Evolutionary conservation across 345 rosid species (phyloP).

Genomic region (Conringia planisiliqua): DNA sequence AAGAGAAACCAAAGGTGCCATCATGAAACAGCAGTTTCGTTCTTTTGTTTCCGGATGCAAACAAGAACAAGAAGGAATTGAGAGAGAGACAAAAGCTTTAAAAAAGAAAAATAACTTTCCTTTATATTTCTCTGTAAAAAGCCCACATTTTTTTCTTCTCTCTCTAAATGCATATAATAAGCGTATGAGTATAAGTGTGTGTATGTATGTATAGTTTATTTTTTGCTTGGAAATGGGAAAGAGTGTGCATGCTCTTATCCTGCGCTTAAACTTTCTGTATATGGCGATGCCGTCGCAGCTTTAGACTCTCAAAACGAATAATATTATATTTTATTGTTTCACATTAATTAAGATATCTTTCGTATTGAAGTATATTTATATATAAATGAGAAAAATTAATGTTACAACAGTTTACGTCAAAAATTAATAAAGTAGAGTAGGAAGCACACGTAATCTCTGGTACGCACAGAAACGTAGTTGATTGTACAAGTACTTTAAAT

Average conservation of each 20-base stretch:
- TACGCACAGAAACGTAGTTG: conserved; percentile 34
- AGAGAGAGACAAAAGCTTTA: conserved; percentile 18
- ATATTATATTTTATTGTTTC: conserved; percentile 19
- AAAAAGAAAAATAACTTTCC: not conserved
- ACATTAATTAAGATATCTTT: not conserved
- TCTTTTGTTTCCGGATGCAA: conserved; percentile 28
- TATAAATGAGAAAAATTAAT: not conserved
- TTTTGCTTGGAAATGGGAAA: conserved; percentile 48
- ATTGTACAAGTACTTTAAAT: conserved; percentile 34
- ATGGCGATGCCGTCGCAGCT: conserved; percentile 82
- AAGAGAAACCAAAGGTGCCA: conserved; percentile 27
- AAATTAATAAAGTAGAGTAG: conserved; percentile 38
- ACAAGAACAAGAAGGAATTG: conserved; percentile 26
- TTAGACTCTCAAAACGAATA: conserved; percentile 43
- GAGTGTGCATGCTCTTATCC: conserved; percentile 66
- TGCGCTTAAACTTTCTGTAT: conserved; percentile 59
- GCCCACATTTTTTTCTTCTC: conserved; percentile 20
- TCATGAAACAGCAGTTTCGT: conserved; percentile 30
- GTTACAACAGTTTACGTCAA: conserved; percentile 36
- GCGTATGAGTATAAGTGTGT: conserved; percentile 9
- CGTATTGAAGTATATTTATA: not conserved
- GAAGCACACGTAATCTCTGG: conserved; percentile 53
- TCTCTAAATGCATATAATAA: conserved; percentile 6
- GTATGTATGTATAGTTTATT: conserved; percentile 8
- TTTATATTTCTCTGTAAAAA: conserved; percentile 3